phyloP scores from a whole-genome alignment of 345 rosid species.

The Eucalyptus paniculata region DNA sequence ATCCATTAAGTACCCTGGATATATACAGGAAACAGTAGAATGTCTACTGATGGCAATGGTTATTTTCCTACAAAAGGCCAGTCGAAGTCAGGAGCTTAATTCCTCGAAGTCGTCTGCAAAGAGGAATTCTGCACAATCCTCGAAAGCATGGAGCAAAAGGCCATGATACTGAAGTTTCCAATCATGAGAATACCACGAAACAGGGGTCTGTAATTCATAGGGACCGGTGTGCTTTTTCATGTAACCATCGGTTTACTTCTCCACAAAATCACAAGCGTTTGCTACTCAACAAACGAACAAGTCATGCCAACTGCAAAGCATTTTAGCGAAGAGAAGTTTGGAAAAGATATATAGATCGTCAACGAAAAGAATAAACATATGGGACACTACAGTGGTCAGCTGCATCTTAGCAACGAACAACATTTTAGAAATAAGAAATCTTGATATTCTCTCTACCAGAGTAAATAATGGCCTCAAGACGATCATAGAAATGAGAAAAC shows the following conservation, averaged over 20 bases:
- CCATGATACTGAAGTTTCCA: not conserved
- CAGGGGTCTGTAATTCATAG: not conserved
- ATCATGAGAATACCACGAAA: not conserved
- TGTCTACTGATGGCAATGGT: not conserved
- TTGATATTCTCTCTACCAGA: too few relatives aligned
- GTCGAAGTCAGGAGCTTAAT: not conserved
- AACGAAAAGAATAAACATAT: fast-evolving
- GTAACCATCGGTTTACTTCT: not conserved
- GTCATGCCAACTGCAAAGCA: not conserved
- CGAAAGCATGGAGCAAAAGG: not conserved
- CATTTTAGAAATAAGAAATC: constrained; percentile 49
- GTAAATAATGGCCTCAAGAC: constrained; percentile 29
- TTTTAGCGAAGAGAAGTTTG: not conserved
- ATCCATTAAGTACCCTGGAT: not conserved
- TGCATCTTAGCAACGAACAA: constrained; percentile 24
- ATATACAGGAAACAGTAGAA: not conserved
- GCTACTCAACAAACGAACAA: not conserved
- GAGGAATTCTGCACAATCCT: not conserved
- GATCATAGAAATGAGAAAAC: constrained; percentile 37
- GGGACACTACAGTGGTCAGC: not conserved
- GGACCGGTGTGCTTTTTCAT: not conserved
- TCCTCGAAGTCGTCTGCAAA: not conserved
- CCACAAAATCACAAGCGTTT: not conserved
- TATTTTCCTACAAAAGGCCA: not conserved
- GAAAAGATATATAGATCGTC: not conserved